These are phyloP conservation scores for Hippophae rhamnoides DNA, from an alignment of 306 rosid species.

Conservation along the genomic window DNA sequence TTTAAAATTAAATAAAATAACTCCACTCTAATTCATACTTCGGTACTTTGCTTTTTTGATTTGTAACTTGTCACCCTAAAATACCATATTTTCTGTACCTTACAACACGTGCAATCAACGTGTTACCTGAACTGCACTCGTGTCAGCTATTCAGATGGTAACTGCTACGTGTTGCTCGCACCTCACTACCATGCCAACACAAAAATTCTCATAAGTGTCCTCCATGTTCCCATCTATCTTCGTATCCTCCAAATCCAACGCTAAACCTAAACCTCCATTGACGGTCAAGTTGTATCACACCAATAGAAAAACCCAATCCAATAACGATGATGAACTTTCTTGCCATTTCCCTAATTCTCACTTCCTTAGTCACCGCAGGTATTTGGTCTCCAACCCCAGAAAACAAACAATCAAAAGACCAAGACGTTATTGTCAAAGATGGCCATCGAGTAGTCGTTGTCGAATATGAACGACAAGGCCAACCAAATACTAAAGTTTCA, in stretches of 20 bases:
- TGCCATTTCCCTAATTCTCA: constrained; percentile 34
- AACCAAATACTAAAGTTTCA: constrained; percentile 57
- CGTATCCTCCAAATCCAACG: too few species aligned
- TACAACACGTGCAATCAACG: neutral
- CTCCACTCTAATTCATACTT: too few species aligned
- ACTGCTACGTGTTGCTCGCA: neutral
- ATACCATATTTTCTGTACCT: too few species aligned
- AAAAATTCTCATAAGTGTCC: neutral
- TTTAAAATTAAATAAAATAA: too few species aligned
- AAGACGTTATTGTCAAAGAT: constrained; percentile 41
- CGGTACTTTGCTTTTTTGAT: too few species aligned
- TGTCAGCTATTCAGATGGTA: neutral
- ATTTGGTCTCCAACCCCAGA: constrained; percentile 43
- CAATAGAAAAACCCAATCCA: neutral
- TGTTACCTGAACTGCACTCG: neutral
- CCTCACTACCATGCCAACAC: neutral
- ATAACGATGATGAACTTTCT: constrained; percentile 49
- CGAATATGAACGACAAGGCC: constrained; percentile 47
- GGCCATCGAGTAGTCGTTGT: constrained; percentile 64
- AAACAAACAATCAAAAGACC: neutral
- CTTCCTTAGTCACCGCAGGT: constrained; percentile 45
- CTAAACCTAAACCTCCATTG: neutral
- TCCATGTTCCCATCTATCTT: neutral
- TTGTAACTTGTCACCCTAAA: too few species aligned
- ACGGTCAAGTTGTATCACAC: neutral